Conservation (phyloP, 2,329 filamentous ascomycete species). For the Aspergillus sojae region DNA sequence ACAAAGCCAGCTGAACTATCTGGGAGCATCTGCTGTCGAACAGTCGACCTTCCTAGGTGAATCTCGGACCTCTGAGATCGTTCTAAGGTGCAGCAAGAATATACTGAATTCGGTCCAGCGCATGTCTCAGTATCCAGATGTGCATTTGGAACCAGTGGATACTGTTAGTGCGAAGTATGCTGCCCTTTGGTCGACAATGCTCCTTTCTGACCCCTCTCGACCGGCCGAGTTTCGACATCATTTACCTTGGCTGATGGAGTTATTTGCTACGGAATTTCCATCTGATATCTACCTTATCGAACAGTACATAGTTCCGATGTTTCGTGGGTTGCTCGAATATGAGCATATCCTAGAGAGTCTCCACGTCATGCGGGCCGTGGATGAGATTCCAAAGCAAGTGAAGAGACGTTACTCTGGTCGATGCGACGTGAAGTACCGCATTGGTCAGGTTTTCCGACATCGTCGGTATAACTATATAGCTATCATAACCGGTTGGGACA, state of each 20-base stretch:
- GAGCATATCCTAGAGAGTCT: constrained; percentile 57
- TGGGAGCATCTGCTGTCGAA: constrained; percentile 46
- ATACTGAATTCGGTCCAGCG: constrained; percentile 73
- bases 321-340: constrained; percentile 55
- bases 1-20: constrained; percentile 59
- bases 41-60: constrained; percentile 62
- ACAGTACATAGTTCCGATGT: constrained; percentile 67
- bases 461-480: constrained; percentile 77
- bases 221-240: constrained; percentile 61
- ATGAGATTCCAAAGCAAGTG: constrained; percentile 57
- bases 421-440: constrained; percentile 62
- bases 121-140: constrained; percentile 39
- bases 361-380: constrained; percentile 58
- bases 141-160: constrained; percentile 48
- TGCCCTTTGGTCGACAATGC: constrained; percentile 69
- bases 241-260: constrained; percentile 65
- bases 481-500: constrained; percentile 86
- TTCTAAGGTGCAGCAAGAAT: constrained; percentile 76
- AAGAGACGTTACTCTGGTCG: constrained; percentile 38
- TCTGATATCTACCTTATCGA: constrained; percentile 74
- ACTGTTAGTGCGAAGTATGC: constrained; percentile 68
- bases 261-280: constrained; percentile 66
- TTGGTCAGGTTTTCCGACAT: constrained; percentile 86
- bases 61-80: constrained; percentile 67
- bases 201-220: constrained; percentile 50